Evolutionary conservation across 2,329 filamentous ascomycete genomes (phyloP).

Genomic region (Fusarium sarcochroum): DNA sequence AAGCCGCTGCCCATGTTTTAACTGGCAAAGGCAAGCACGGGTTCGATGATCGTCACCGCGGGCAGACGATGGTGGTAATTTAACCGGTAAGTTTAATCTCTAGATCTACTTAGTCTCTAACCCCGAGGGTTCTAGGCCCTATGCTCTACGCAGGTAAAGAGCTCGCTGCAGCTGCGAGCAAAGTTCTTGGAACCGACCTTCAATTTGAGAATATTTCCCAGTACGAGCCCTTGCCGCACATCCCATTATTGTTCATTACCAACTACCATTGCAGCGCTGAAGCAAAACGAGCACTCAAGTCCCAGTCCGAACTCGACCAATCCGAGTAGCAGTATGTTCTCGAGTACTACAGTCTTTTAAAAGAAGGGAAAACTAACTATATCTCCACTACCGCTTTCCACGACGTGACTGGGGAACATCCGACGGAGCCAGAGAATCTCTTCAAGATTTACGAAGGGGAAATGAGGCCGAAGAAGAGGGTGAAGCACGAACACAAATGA

Average conservation of each 20-base stretch:
- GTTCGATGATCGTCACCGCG: constrained; percentile 17
- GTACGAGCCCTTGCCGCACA: neutral
- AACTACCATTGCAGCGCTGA: constrained; percentile 5
- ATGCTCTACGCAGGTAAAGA: constrained; percentile 62
- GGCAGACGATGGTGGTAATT: constrained; percentile 27
- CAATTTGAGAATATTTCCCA: constrained; percentile 46
- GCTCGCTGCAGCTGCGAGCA: constrained; percentile 61
- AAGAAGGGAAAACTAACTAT: constrained; percentile 25
- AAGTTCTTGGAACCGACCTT: constrained; percentile 57
- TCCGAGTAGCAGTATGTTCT: constrained; percentile 20
- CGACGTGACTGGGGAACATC: constrained; percentile 16
- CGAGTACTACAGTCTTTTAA: constrained; percentile 26
- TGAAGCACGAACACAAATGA: constrained; percentile 16
- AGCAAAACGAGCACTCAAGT: constrained; percentile 17
- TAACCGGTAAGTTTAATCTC: neutral
- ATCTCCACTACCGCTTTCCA: constrained; percentile 10
- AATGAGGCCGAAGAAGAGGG: constrained; percentile 28
- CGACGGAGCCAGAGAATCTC: constrained; percentile 16
- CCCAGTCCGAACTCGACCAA: constrained; percentile 3
- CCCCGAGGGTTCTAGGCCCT: constrained; percentile 51
- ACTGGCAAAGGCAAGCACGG: constrained; percentile 29
- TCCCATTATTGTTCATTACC: neutral
- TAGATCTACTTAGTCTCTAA: rapidly evolving
- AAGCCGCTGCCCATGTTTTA: constrained; percentile 24
- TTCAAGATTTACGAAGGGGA: constrained; percentile 25